phyloP scores from a whole-genome alignment of 495 filamentous ascomycete species.

The Xylaria curta region DNA sequence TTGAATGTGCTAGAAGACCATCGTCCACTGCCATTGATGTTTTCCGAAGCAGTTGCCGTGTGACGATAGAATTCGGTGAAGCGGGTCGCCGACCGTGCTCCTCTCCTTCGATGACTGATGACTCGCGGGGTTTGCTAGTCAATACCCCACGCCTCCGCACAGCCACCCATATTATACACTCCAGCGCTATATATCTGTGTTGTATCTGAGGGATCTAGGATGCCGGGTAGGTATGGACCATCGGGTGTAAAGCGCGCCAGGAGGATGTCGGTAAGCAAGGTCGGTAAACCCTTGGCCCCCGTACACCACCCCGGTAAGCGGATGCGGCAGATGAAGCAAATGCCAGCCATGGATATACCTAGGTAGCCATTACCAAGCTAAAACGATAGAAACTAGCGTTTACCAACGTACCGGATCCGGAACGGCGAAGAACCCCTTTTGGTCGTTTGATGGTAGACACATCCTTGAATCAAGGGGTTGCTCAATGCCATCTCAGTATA shows the following conservation, averaged over 20 bases:
- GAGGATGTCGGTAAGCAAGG: constrained; percentile 13
- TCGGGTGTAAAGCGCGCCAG: background rate
- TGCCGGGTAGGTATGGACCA: background rate
- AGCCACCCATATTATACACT: background rate
- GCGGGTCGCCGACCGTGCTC: background rate
- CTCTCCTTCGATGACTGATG: background rate
- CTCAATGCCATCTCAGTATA: background rate
- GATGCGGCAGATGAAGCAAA: constrained; percentile 17
- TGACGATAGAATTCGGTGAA: background rate
- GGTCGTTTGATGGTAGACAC: background rate
- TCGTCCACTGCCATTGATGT: background rate
- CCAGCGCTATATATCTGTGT: background rate
- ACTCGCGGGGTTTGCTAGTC: constrained; percentile 16
- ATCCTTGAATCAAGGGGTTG: background rate
- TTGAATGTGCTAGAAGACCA: background rate
- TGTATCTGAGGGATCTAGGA: background rate
- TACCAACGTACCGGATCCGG: background rate
- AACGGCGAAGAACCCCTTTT: background rate
- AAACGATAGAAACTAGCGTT: background rate
- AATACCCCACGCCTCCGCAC: constrained; percentile 18
- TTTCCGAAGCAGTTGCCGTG: constrained; percentile 7
- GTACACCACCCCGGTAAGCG: constrained; percentile 9
- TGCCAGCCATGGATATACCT: background rate
- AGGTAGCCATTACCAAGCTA: background rate
- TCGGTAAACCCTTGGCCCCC: constrained; percentile 4